Percentiles rank a stretch among this genome's conserved stretches.
phyloP scores from a whole-genome alignment of 176 grass and related monocot genomes.

The Zoysia japonica region DNA sequence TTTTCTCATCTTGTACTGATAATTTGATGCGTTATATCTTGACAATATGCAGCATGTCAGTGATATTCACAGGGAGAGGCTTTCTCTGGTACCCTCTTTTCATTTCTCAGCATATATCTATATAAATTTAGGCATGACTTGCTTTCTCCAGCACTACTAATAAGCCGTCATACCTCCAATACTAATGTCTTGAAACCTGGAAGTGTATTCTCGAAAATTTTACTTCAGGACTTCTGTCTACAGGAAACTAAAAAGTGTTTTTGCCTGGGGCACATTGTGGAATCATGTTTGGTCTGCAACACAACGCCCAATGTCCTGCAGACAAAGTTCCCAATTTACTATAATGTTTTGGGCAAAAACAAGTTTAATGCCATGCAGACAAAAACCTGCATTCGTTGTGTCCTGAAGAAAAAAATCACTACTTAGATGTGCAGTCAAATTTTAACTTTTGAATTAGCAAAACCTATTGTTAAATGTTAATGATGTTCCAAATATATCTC shows the following conservation, averaged over 20 bases:
- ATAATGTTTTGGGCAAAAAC: no score
- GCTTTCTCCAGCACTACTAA: not conserved
- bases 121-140: not conserved
- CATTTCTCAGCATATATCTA: not conserved
- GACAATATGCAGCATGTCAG: constrained; percentile 60
- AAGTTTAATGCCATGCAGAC: no score
- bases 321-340: no score
- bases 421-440: not conserved
- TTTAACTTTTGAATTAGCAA: not conserved
- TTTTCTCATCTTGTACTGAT: constrained; percentile 11
- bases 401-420: no score
- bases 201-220: constrained; percentile 18
- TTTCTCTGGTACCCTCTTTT: constrained; percentile 64
- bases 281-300: no score
- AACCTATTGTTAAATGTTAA: not conserved
- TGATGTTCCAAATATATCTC: not conserved
- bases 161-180: not conserved
- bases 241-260: no score
- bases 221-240: not conserved
- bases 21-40: not conserved
- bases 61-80: constrained; percentile 99
- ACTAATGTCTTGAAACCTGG: constrained; percentile 5
- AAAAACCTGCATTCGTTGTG: no score
- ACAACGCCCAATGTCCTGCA: no score
- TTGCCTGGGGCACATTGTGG: no score